These are phyloP conservation scores for Ambrosia hybrid DNA, from an alignment of 140 eudicot genomes.

Conservation along the genomic window DNA sequence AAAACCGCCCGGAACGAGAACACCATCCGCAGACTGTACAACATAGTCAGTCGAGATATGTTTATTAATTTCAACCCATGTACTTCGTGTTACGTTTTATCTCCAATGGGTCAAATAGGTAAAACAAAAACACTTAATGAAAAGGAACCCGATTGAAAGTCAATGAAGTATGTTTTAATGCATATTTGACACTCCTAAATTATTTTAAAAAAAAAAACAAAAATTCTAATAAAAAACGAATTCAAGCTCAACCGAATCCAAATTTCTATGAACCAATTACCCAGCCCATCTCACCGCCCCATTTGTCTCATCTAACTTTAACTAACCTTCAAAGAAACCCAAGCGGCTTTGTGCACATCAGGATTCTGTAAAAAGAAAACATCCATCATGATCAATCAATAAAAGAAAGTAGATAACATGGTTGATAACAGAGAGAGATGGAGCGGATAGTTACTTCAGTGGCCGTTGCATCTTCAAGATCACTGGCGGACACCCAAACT, in stretches of 20 bases:
- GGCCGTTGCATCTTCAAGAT: constrained; percentile 87
- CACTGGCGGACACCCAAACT: constrained; percentile 94
- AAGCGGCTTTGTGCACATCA: constrained; percentile 64
- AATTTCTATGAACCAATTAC: not conserved
- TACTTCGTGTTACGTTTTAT: not conserved
- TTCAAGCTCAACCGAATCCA: not conserved
- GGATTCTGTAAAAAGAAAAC: constrained; percentile 64
- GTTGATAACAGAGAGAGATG: not conserved
- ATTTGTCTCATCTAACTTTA: constrained; percentile 9
- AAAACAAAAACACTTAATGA: not conserved
- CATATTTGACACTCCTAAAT: not conserved
- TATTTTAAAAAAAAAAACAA: not conserved
- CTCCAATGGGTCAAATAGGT: not conserved
- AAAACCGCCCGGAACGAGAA: constrained; percentile 98
- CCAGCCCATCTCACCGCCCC: not conserved
- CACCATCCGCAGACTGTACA: constrained; percentile 78
- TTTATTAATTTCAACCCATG: not conserved
- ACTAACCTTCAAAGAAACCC: constrained; percentile 76
- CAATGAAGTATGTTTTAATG: no score
- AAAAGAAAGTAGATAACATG: not conserved
- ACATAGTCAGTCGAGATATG: not conserved
- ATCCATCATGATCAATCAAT: constrained; percentile 17
- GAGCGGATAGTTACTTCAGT: constrained; percentile 52
- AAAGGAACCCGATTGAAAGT: not conserved
- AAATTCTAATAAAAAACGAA: not conserved